Evolutionary conservation across 2,329 filamentous ascomycete species (phyloP).

Genomic region (Sporothrix humicola): DNA sequence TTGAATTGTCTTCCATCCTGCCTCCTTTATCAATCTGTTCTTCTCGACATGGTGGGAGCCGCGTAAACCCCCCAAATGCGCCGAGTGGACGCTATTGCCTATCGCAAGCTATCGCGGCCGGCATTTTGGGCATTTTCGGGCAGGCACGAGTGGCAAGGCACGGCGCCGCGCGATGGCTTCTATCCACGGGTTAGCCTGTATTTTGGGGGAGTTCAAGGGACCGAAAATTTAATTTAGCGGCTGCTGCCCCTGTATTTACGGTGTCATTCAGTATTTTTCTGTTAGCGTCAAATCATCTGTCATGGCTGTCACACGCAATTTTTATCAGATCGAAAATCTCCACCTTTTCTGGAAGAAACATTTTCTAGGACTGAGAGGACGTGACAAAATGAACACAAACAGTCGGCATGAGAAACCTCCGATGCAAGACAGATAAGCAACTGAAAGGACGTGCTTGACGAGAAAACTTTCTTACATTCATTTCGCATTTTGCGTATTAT

Average conservation of each 20-base stretch:
- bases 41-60: constrained; percentile 5
- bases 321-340: constrained; percentile 32
- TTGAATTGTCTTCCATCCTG: not conserved
- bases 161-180: not conserved
- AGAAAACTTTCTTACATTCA: no score
- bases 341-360: not conserved
- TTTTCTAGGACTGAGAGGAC: not conserved
- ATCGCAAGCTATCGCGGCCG: constrained; percentile 3
- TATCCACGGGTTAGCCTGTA: not conserved
- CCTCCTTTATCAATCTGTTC: not conserved
- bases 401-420: not conserved
- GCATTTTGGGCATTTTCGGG: not conserved
- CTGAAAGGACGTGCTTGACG: not conserved
- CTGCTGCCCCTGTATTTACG: no score
- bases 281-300: not conserved
- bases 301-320: not conserved
- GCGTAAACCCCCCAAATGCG: not conserved
- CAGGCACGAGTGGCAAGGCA: not conserved
- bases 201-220: no score
- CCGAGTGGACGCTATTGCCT: constrained; percentile 1
- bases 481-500: not conserved
- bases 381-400: not conserved
- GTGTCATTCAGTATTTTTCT: not conserved
- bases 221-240: no score
- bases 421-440: not conserved